phyloP scores from a whole-genome alignment of 371 early-diverging fungal genomes.

The Mucor racemosus region DNA sequence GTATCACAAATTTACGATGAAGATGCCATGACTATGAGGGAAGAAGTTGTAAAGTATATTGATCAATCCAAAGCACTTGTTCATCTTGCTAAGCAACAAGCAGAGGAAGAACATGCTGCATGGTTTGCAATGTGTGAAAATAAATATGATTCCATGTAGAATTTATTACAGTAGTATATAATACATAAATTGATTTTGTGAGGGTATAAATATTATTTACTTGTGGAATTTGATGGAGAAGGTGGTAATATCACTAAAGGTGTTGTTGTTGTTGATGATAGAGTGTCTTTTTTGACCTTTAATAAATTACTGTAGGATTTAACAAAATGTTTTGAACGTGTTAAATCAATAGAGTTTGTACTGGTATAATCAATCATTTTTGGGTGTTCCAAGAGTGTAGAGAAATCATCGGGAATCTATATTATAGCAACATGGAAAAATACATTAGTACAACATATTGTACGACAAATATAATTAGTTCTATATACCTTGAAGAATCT shows the following conservation, averaged over 20 bases:
- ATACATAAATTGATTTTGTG: not conserved
- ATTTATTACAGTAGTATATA: not conserved
- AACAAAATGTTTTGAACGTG: conserved; percentile 33
- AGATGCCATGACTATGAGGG: conserved; percentile 31
- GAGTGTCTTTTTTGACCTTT: conserved; percentile 28
- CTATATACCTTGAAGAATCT: conserved; percentile 67
- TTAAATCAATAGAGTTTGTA: conserved; percentile 26
- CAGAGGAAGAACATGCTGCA: conserved; percentile 39
- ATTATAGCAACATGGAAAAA: too few relatives aligned
- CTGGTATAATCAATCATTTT: conserved; percentile 25
- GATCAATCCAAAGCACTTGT: conserved; percentile 26
- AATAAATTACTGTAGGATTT: conserved; percentile 20
- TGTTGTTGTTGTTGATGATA: not conserved
- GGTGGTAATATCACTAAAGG: conserved; percentile 12
- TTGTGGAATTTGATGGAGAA: conserved; percentile 19
- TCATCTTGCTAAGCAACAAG: conserved; percentile 34
- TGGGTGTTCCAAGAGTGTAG: conserved; percentile 24
- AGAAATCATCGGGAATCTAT: conserved; percentile 33
- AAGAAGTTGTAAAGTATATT: conserved; percentile 27
- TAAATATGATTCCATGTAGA: conserved; percentile 33
- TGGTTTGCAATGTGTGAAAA: conserved; percentile 50
- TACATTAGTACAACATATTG: too few relatives aligned
- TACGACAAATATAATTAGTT: too few relatives aligned
- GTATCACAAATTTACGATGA: conserved; percentile 53
- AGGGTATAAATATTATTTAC: not conserved